A percentile compares a stretch with the other conserved stretches of the same genome.
Conservation (phyloP, 768 basidiomycete species). For the Crassisporium funariophilum region DNA sequence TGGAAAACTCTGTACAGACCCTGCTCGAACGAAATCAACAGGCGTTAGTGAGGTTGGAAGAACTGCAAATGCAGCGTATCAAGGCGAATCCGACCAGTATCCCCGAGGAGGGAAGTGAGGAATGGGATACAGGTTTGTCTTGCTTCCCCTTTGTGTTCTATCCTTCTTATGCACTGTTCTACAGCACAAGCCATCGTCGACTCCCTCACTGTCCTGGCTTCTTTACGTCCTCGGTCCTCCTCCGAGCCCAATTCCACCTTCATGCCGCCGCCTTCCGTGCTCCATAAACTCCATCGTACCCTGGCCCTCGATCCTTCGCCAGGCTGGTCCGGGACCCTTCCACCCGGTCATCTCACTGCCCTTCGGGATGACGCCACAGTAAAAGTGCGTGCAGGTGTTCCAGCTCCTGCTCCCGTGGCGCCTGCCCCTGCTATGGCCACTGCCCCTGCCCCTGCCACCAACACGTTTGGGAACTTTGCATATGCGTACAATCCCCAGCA, state of each 20-base stretch:
- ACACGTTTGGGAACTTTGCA: constrained; percentile 36
- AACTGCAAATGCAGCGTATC: constrained; percentile 63
- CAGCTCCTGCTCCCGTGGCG: constrained; percentile 34
- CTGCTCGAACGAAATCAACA: constrained; percentile 65
- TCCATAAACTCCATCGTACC: constrained; percentile 74
- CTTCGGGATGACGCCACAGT: constrained; percentile 77
- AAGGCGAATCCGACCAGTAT: constrained; percentile 44
- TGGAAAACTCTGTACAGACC: constrained; percentile 71
- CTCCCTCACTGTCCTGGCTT: constrained; percentile 67
- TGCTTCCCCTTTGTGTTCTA: constrained; percentile 6
- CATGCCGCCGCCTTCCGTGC: constrained; percentile 60
- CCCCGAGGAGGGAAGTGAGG: constrained; percentile 72
- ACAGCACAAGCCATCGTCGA: constrained; percentile 74
- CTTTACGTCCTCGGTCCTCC: constrained; percentile 66
- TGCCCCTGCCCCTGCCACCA: constrained; percentile 26
- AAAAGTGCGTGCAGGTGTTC: constrained; percentile 47
- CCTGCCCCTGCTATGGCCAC: constrained; percentile 26
- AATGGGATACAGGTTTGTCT: constrained; percentile 78
- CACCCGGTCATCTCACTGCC: constrained; percentile 54
- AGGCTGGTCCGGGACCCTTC: constrained; percentile 79
- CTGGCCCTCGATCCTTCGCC: constrained; percentile 58
- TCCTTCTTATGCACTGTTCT: constrained; percentile 16
- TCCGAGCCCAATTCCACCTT: constrained; percentile 46
- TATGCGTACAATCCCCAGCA: constrained; percentile 35
- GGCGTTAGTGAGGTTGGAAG: constrained; percentile 65